These are phyloP conservation scores for Diaporthe citriasiana DNA, from an alignment of 2,329 filamentous ascomycete genomes.

Conservation along the genomic window DNA sequence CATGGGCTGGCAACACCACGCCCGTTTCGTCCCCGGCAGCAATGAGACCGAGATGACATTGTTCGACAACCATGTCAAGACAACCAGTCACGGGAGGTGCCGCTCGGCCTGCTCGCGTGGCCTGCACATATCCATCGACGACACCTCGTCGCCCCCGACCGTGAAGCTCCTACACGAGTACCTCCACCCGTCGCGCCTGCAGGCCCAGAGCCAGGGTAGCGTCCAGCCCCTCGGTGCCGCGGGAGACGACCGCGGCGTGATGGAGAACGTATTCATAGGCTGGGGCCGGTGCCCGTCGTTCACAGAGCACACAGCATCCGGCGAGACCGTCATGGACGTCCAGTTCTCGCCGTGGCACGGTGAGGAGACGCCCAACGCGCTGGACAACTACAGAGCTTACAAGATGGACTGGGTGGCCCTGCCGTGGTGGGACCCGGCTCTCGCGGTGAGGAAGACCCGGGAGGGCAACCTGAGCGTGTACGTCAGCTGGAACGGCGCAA, in stretches of 20 bases:
- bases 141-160: conserved; percentile 54
- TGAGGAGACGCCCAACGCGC: conserved; percentile 44
- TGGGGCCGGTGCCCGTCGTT: conserved; percentile 62
- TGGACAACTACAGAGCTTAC: conserved; percentile 48
- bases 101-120: conserved; percentile 51
- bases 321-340: conserved; percentile 57
- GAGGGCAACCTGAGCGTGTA: conserved; percentile 43
- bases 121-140: conserved; percentile 56
- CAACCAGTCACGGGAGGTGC: conserved; percentile 50
- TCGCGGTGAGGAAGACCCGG: conserved; percentile 43
- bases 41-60: conserved; percentile 51
- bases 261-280: conserved; percentile 57
- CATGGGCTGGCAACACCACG: conserved; percentile 63
- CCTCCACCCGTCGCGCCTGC: conserved; percentile 53
- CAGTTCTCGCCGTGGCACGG: conserved; percentile 53
- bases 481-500: conserved; percentile 53
- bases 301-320: conserved; percentile 59
- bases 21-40: conserved; percentile 54
- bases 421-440: conserved; percentile 46
- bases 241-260: neutral
- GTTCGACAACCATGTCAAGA: conserved; percentile 60
- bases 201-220: conserved; percentile 56
- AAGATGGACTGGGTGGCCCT: conserved; percentile 49
- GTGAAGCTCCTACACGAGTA: conserved; percentile 57
- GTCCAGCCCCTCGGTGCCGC: conserved; percentile 52